phyloP scores from a whole-genome alignment of 2,329 filamentous ascomycete genomes.

The Alternaria sp. region DNA sequence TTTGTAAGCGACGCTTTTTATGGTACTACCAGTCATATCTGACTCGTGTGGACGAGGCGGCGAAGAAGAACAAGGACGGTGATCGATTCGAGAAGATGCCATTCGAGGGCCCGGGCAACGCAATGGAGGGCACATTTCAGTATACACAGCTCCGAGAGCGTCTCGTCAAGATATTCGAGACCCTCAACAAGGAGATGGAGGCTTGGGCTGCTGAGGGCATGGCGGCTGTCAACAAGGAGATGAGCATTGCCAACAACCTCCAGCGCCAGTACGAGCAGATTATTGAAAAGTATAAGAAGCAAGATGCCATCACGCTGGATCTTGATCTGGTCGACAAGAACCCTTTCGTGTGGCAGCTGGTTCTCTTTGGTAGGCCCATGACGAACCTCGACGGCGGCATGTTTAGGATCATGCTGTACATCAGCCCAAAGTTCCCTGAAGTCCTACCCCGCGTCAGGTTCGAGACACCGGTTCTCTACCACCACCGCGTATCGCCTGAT shows the following conservation, averaged over 20 bases:
- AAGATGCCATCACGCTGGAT: slow-evolving; percentile 75
- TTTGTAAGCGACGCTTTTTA: slow-evolving; percentile 89
- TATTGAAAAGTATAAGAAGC: slow-evolving; percentile 74
- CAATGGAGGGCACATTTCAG: slow-evolving; percentile 86
- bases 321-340: slow-evolving; percentile 80
- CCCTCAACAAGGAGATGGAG: slow-evolving; percentile 74
- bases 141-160: slow-evolving; percentile 77
- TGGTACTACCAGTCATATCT: slow-evolving; percentile 97
- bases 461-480: slow-evolving; percentile 78
- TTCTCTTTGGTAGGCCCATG: slow-evolving; percentile 90
- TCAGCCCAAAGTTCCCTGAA: slow-evolving; percentile 86
- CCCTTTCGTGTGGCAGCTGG: slow-evolving; percentile 87
- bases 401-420: slow-evolving; percentile 78
- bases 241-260: slow-evolving; percentile 80
- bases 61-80: slow-evolving; percentile 68
- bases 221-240: slow-evolving; percentile 68
- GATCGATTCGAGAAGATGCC: slow-evolving; percentile 80
- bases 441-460: slow-evolving; percentile 87
- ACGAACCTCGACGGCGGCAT: slow-evolving; percentile 89
- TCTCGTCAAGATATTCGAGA: slow-evolving; percentile 71
- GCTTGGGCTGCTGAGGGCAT: slow-evolving; percentile 76
- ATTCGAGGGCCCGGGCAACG: slow-evolving; percentile 80
- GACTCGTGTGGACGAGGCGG: slow-evolving; percentile 70
- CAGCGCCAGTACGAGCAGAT: slow-evolving; percentile 86
- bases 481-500: slow-evolving; percentile 82